phyloP scores from a whole-genome alignment of 179 eudicot genomes.

The Beta corolliflora region DNA sequence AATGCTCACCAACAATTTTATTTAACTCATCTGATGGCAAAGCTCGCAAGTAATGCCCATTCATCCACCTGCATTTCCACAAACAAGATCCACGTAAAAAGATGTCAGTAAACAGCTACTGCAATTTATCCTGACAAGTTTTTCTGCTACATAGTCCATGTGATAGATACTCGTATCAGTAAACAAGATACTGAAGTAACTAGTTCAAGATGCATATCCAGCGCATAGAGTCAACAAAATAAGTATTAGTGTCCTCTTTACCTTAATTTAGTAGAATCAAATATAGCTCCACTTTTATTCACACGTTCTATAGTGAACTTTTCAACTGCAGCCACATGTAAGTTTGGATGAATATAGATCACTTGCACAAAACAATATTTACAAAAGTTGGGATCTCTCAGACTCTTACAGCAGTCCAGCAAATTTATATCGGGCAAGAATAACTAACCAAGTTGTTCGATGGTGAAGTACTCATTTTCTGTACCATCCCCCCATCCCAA shows the following conservation, averaged over 20 bases:
- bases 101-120: slow-evolving; percentile 14
- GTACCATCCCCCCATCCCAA: slow-evolving; percentile 99
- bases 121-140: neutral
- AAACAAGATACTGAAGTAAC: slow-evolving; percentile 9
- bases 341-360: slow-evolving; percentile 10
- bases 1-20: slow-evolving; percentile 67
- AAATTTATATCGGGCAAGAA: slow-evolving; percentile 6
- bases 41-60: slow-evolving; percentile 85
- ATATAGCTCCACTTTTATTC: slow-evolving; percentile 92
- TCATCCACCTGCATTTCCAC: slow-evolving; percentile 84
- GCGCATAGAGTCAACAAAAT: slow-evolving; percentile 9
- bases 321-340: slow-evolving; percentile 60
- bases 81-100: slow-evolving; percentile 5
- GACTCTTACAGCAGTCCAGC: slow-evolving; percentile 3
- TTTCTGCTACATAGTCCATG: neutral
- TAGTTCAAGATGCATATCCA: neutral
- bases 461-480: slow-evolving; percentile 84
- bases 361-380: neutral
- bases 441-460: slow-evolving; percentile 82
- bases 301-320: slow-evolving; percentile 91
- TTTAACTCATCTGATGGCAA: slow-evolving; percentile 70
- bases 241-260: slow-evolving; percentile 24
- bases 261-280: slow-evolving; percentile 87
- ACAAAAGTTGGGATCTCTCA: neutral
- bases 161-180: neutral